Conservation (phyloP, 495 filamentous ascomycete species). For the Aspergillus mulundensis region DNA sequence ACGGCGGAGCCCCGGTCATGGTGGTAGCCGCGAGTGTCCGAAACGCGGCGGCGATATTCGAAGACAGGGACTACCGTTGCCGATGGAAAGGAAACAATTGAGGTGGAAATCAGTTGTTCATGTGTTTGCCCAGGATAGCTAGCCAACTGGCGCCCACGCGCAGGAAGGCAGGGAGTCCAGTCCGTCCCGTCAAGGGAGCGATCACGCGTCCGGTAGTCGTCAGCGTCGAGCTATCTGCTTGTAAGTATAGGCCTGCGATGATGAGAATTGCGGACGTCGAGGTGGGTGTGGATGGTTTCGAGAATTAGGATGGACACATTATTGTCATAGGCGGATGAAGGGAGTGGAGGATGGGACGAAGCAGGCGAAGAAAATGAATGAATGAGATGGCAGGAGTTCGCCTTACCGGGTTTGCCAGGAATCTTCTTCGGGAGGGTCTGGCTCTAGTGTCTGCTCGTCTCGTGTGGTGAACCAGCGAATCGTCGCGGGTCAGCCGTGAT, state of each 20-base stretch:
- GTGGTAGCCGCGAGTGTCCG: constrained; percentile 39
- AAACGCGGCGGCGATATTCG: constrained; percentile 22
- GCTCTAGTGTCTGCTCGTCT: constrained; percentile 11
- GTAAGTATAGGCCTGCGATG: constrained; percentile 13
- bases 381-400: constrained; percentile 13
- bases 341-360: constrained; percentile 11
- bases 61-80: constrained; percentile 6
- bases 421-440: constrained; percentile 18
- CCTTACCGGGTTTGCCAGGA: constrained; percentile 21
- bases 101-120: constrained; percentile 13
- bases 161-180: constrained; percentile 8
- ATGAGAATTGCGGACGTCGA: constrained; percentile 7
- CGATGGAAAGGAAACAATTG: constrained; percentile 8
- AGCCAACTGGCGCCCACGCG: constrained; percentile 18
- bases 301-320: constrained; percentile 31
- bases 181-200: constrained; percentile 14
- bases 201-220: constrained; percentile 20
- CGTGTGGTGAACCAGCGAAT: constrained; percentile 21
- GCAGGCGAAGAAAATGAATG: constrained; percentile 11
- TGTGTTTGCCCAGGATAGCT: constrained; percentile 4
- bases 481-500: constrained; percentile 16
- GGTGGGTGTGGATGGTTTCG: constrained; percentile 16
- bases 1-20: constrained; percentile 49
- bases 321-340: constrained; percentile 21
- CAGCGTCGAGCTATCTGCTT: constrained; percentile 14